phyloP scores from a whole-genome alignment of 805 yeast species.

The Zygosaccharomyces bisporus region DNA sequence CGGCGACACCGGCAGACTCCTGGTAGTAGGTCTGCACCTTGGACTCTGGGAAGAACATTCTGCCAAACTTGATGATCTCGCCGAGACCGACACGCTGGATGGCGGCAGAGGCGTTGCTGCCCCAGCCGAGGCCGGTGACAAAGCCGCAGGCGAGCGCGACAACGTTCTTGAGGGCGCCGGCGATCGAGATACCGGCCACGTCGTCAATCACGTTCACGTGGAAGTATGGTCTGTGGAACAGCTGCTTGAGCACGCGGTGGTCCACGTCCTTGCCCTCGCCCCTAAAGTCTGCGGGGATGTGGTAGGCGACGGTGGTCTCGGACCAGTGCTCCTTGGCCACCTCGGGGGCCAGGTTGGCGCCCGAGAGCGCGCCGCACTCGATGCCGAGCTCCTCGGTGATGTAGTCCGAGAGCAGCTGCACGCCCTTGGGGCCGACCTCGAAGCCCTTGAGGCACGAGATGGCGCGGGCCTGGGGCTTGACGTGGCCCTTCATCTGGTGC shows the following conservation, averaged over 20 bases:
- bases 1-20: constrained; percentile 98
- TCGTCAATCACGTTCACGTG: constrained; percentile 91
- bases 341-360: constrained; percentile 96
- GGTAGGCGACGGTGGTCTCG: constrained; percentile 95
- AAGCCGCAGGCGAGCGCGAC: constrained; percentile 96
- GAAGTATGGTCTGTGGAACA: constrained; percentile 97
- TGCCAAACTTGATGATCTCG: constrained; percentile 85
- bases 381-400: constrained; percentile 79
- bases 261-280: constrained; percentile 55
- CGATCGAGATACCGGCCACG: constrained; percentile 92
- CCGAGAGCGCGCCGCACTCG: constrained; percentile 93
- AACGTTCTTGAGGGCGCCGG: constrained; percentile 95
- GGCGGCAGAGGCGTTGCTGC: constrained; percentile 97
- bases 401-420: constrained; percentile 73
- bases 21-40: constrained; percentile 78
- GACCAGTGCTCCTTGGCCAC: constrained; percentile 96
- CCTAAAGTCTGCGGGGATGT: constrained; percentile 56
- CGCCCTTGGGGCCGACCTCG: constrained; percentile 81
- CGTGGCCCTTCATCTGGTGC: constrained; percentile 70
- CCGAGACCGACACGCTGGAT: constrained; percentile 92
- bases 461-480: constrained; percentile 71
- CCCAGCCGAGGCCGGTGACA: constrained; percentile 98
- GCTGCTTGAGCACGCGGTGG: constrained; percentile 62
- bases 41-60: constrained; percentile 72
- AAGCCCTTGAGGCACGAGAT: constrained; percentile 95